Percentiles rank a stretch among this genome's conserved stretches.
Conservation (phyloP, 2,329 filamentous ascomycete species). For the Alternaria sp. region DNA sequence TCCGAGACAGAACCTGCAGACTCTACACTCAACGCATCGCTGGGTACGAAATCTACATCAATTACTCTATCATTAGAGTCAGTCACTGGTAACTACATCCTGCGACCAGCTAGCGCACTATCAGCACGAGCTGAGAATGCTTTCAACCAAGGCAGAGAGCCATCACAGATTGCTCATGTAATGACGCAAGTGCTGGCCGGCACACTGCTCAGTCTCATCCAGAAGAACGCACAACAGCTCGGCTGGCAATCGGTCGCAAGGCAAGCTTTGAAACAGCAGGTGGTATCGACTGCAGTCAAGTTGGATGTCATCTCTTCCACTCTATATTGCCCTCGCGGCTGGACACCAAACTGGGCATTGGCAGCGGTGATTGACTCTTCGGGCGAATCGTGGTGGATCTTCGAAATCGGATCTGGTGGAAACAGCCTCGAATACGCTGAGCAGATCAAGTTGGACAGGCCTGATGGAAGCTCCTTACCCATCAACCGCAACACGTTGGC, state of each 20-base stretch:
- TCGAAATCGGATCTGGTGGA: conserved; percentile 35
- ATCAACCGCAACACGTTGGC: conserved; percentile 37
- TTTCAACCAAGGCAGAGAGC: conserved; percentile 67
- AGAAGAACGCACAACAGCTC: conserved; percentile 64
- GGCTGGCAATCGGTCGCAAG: conserved; percentile 65
- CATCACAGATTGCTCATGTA: conserved; percentile 63
- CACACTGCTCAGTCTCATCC: conserved; percentile 68
- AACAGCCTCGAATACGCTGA: conserved; percentile 37
- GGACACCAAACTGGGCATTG: conserved; percentile 75
- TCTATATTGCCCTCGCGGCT: conserved; percentile 75
- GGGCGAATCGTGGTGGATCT: conserved; percentile 49
- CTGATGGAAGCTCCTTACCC: conserved; percentile 21
- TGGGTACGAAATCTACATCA: conserved; percentile 66
- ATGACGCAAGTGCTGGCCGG: conserved; percentile 69
- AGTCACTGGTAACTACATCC: conserved; percentile 75
- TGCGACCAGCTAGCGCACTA: conserved; percentile 63
- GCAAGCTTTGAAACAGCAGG: conserved; percentile 53
- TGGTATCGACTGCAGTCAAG: conserved; percentile 66
- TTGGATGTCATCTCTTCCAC: conserved; percentile 66
- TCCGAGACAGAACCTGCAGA: conserved; percentile 69
- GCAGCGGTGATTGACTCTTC: conserved; percentile 57
- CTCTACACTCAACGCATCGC: conserved; percentile 71
- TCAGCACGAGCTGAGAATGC: conserved; percentile 63
- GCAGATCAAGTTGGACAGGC: conserved; percentile 33
- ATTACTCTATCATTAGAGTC: conserved; percentile 74